A percentile compares a stretch with the other conserved stretches of the same genome.
phyloP scores from a whole-genome alignment of 1,284 basidiomycete species.

The Marasmius oreades region DNA sequence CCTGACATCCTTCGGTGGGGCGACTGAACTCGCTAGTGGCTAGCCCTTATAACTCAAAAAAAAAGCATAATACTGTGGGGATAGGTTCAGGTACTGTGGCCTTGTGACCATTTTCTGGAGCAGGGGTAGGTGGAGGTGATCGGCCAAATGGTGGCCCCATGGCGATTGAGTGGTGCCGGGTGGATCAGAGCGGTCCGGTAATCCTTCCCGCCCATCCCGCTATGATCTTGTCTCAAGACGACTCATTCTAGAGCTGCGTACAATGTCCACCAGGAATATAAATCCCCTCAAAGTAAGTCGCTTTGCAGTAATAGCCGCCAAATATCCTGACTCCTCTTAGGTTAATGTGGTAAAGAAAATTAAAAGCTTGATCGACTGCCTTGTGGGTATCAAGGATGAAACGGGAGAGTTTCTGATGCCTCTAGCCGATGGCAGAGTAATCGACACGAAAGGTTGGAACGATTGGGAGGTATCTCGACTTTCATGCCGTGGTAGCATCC shows the following conservation, averaged over 20 bases:
- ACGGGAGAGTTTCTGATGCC: constrained; percentile 55
- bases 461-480: constrained; percentile 49
- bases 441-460: constrained; percentile 67
- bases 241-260: too few relatives aligned
- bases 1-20: not conserved
- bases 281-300: constrained; percentile 26
- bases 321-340: constrained; percentile 14
- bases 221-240: too few relatives aligned
- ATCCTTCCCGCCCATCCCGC: too few relatives aligned
- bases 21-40: too few relatives aligned
- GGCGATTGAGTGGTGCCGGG: too few relatives aligned
- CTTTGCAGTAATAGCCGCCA: constrained; percentile 2
- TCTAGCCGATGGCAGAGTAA: constrained; percentile 52
- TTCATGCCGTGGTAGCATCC: not conserved
- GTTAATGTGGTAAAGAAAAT: constrained; percentile 34
- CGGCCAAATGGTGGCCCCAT: too few relatives aligned
- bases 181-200: too few relatives aligned
- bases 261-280: constrained; percentile 26
- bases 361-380: constrained; percentile 46
- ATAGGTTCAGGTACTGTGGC: too few relatives aligned
- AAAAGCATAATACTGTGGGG: too few relatives aligned
- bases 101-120: too few relatives aligned
- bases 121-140: too few relatives aligned
- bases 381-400: constrained; percentile 59
- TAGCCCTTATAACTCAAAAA: too few relatives aligned